Conservation (phyloP, 768 basidiomycete genomes). For the Panaeolus papilionaceus region DNA sequence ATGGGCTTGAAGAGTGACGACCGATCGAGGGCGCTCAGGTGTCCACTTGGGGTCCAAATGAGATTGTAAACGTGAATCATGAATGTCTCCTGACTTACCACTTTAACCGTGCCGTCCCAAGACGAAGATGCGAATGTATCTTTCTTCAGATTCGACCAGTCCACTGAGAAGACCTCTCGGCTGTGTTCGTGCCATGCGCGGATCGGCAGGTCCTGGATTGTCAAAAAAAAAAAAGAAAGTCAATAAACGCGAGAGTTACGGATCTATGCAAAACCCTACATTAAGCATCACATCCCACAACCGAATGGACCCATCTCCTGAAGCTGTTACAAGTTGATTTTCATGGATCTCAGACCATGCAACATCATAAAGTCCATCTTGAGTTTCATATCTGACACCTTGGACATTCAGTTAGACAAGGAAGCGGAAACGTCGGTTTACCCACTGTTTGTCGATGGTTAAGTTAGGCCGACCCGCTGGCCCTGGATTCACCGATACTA, state of each 20-base stretch:
- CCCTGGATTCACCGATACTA: conserved; percentile 58
- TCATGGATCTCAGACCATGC: conserved; percentile 97
- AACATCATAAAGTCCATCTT: conserved; percentile 51
- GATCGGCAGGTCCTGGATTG: conserved; percentile 81
- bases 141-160: conserved; percentile 96
- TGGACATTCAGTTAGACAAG: conserved; percentile 30
- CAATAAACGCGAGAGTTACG: background rate
- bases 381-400: conserved; percentile 40
- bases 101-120: conserved; percentile 92
- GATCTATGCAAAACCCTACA: conserved; percentile 46
- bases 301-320: conserved; percentile 89
- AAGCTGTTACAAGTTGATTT: conserved; percentile 89
- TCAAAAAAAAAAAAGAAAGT: conserved; percentile 1
- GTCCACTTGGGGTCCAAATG: conserved; percentile 68
- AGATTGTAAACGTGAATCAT: conserved; percentile 2
- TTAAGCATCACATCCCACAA: conserved; percentile 91
- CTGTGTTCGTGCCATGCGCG: conserved; percentile 94
- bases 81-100: conserved; percentile 56
- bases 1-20: conserved; percentile 86
- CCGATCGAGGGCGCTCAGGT: conserved; percentile 79
- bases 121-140: conserved; percentile 86
- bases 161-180: conserved; percentile 90
- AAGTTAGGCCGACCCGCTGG: conserved; percentile 51
- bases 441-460: conserved; percentile 74
- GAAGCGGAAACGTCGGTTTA: conserved; percentile 41